Base-by-base conservation (phyloP, 495 filamentous ascomycete species). In the Penicillium salamii region DNA sequence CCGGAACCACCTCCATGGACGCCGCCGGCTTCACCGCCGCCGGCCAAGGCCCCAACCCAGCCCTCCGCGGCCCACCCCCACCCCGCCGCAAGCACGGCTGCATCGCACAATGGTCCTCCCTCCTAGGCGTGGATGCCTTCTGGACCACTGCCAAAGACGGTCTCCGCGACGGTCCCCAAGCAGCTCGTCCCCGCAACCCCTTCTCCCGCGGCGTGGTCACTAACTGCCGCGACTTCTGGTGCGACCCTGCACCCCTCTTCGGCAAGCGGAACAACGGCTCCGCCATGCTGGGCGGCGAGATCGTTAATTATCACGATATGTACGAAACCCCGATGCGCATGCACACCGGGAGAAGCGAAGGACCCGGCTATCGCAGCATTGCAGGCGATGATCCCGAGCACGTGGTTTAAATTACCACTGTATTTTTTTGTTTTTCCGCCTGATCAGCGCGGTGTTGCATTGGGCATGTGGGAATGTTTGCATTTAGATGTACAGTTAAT, bases 151-250 rank as follows among this genome's bases (percentile, higher is more conserved):
- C 90, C 2, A 78, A 83, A 7, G 74, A 83, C 18, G 86, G 85
- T 8, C 74, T 82, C 17, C 78, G 79, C 1, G 79, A 74, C 35
- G 74, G 72, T 29, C 71, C 72, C 14, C 72, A 77, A 36, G 59
- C 67, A 13, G 61, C 63, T 15, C 74, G 72, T 20, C 79, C 81
- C 46, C 71, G 75, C 24, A 98, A 98, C 57, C 90, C 89, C 0
- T 98, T 90, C 66, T 91, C 87, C 24, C 78, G 81, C 29, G 93
- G 95, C 14, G 64, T 89, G 13, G 52, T 92, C 21, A 83, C 82
- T 26, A 98, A 98, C 55, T 97, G 92, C 61, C 90, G 83, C 48
- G 93, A 98, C 67, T 98, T 98, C 67, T 98, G 90, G 89, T 90
- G 88, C 57, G 93, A 97, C 61, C 81, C 88, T 0, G 82, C 86